phyloP scores from a whole-genome alignment of 768 basidiomycete genomes.

The Calocera cornea region DNA sequence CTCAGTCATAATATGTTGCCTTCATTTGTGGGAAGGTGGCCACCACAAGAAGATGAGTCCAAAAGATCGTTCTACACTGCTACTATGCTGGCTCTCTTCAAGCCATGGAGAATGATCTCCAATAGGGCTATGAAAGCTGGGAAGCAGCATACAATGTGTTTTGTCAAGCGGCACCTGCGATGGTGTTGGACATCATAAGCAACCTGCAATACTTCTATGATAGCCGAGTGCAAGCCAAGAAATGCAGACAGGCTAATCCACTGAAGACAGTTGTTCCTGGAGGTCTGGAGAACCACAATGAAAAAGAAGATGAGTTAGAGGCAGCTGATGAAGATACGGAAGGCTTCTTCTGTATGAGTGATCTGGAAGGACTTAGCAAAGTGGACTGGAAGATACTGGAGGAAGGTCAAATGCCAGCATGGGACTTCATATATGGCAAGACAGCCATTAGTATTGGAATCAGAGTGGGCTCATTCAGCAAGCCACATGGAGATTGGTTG shows the following conservation, averaged over 20 bases:
- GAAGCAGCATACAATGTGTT: not conserved
- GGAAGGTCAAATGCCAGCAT: too few species aligned
- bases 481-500: too few species aligned
- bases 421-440: too few species aligned
- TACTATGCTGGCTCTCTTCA: not conserved
- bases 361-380: too few species aligned
- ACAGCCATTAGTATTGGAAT: too few species aligned
- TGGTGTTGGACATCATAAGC: conserved; percentile 11
- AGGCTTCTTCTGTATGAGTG: too few species aligned
- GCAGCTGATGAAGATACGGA: not conserved
- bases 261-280: not conserved
- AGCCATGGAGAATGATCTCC: not conserved
- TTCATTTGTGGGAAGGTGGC: not conserved
- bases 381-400: not conserved
- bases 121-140: not conserved
- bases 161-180: not conserved
- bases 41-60: not conserved
- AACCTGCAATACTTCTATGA: conserved; percentile 29
- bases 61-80: not conserved
- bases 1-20: not conserved
- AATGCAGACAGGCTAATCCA: too few species aligned
- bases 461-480: too few species aligned
- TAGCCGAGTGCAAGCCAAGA: conserved; percentile 8
- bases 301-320: not conserved
- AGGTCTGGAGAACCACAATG: not conserved